These are phyloP conservation scores for Xylariaceae sp. DNA, from an alignment of 2,329 filamentous ascomycete species.

Conservation along the genomic window DNA sequence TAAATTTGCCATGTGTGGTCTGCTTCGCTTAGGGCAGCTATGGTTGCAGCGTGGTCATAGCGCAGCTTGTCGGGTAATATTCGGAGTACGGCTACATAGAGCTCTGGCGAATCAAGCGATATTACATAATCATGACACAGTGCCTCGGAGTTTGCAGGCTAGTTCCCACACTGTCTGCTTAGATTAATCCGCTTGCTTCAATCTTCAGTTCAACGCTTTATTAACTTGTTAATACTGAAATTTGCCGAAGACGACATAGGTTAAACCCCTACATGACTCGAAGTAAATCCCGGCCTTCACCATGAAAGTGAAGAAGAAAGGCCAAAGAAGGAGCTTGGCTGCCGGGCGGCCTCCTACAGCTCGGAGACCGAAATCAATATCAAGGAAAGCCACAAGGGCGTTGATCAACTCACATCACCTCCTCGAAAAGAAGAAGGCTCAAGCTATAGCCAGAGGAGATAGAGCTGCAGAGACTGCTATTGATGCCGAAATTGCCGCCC, in stretches of 20 bases:
- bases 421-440: slow-evolving; percentile 62
- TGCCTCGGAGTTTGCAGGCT: not conserved
- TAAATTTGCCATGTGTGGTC: slow-evolving; percentile 5
- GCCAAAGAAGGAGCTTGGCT: slow-evolving; percentile 48
- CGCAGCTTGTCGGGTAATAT: no score
- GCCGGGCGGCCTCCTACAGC: slow-evolving; percentile 60
- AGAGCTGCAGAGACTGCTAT: slow-evolving; percentile 48
- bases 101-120: no score
- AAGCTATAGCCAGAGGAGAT: slow-evolving; percentile 60
- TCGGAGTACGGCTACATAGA: no score
- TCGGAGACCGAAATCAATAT: slow-evolving; percentile 59
- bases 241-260: not conserved
- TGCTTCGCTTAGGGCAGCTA: slow-evolving; percentile 17
- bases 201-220: not conserved
- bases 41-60: not conserved
- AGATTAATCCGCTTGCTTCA: not conserved
- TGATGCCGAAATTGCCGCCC: slow-evolving; percentile 55
- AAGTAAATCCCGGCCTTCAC: not conserved
- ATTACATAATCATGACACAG: not conserved
- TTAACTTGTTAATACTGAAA: not conserved
- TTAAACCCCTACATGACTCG: not conserved
- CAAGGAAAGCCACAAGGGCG: slow-evolving; percentile 64
- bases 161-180: not conserved
- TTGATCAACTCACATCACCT: slow-evolving; percentile 69
- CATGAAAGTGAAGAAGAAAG: slow-evolving; percentile 54